Conservation (phyloP, 176 grass and related monocot species). For the Musa acuminata region DNA sequence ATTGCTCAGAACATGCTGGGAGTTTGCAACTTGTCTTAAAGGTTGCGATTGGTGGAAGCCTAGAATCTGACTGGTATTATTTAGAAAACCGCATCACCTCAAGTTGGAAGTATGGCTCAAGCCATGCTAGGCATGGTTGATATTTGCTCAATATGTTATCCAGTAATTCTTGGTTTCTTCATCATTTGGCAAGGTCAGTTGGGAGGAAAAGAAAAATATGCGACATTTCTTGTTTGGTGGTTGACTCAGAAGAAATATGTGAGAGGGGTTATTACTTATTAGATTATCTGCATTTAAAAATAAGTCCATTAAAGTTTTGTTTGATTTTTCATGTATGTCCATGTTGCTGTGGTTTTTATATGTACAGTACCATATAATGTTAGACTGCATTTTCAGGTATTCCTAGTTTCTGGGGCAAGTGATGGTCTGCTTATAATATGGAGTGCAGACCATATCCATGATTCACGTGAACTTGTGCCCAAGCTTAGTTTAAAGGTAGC, state of each 20-base stretch:
- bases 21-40: background rate
- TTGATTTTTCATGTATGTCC: conserved; percentile 15
- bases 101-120: background rate
- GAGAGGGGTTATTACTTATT: background rate
- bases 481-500: conserved; percentile 94
- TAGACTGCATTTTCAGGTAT: conserved; percentile 47
- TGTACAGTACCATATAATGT: conserved; percentile 3
- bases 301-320: conserved; percentile 10
- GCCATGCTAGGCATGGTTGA: background rate
- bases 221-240: background rate
- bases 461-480: conserved; percentile 86
- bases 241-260: background rate
- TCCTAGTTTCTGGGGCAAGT: conserved; percentile 93
- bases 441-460: conserved; percentile 92
- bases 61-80: background rate
- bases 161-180: background rate
- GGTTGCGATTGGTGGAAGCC: background rate
- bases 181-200: background rate
- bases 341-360: conserved; percentile 22
- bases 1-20: background rate
- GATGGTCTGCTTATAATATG: conserved; percentile 94
- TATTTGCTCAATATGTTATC: too few species aligned
- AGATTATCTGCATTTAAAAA: background rate
- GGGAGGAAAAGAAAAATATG: background rate
- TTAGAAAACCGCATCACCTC: background rate